Base-by-base conservation (phyloP, 2,329 filamentous ascomycete species). In the Paraphoma sp. region DNA sequence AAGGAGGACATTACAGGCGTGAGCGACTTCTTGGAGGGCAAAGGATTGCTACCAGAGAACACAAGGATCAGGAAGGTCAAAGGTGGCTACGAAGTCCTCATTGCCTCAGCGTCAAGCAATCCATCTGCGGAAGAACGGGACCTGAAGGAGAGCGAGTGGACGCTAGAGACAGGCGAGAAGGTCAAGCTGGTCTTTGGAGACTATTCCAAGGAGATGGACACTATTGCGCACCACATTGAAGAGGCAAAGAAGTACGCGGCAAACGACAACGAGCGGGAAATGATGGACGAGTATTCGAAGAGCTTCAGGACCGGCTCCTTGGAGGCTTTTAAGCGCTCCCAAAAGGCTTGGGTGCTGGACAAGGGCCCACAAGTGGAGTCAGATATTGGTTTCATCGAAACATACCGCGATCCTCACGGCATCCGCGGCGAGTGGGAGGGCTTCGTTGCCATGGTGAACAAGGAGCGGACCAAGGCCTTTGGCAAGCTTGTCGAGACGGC, bases 381-480 rank as follows among this genome's bases (percentile, higher is more conserved):
- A 9, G 82, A 84, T 46, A 80, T 85, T 56, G 83, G 82, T 6
- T 85, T 85, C 67, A 79, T 85, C 51, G 82, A 85, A 68, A 83
- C 83, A 0, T 85, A 84, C 63, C 74, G 82, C 45, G 84, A 86
- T 61, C 83, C 83, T 2, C 78, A 83, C 55, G 83, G 82, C 18
- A 80, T 83, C 16, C 79, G 83, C 43, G 81, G 81, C 10, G 83
- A 85, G 57, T 85, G 81, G 78, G 79, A 84, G 70, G 83, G 81
- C 9, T 82, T 85, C 48, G 78, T 77, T 6, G 77, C 80, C 57
- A 81, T 91, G 77, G 89, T 98, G 45, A 98, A 98, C 78, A 83
- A 94, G 71, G 94, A 97, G 75, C 88, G 94, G 17, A 99, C 94
- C 1, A 86, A 86, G 56, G 92, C 93, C 1, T 98, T 98, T 72